Base-by-base conservation (phyloP, 208 protist species). In the Leishmania martiniquensis region DNA sequence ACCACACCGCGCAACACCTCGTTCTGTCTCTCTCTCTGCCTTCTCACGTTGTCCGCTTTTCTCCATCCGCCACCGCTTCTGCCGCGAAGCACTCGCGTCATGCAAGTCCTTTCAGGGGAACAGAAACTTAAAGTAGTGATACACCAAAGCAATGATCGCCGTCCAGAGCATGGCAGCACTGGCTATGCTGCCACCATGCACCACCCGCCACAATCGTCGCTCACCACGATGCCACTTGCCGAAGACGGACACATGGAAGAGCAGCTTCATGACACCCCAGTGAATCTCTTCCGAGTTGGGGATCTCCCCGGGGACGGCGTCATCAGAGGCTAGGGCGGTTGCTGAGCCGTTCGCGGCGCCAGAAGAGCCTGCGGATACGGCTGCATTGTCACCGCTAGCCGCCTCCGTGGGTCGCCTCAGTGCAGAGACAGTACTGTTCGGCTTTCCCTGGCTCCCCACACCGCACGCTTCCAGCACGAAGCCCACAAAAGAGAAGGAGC, bases 201-300 rank as follows among this genome's bases (percentile, higher is more conserved):
- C 37, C 25, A 85, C 77, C 32, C 89, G 81, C 49, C 85, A 84
- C 70, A 81, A 60, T 25, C 89, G 78, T 25, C 78, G 77, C 60
- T 83, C 77, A 15, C 77, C 79, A 37, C 84, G 66, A 62, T 89
- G 77, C 87, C 86, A 93, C 70, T 87, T 65, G 9, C 95, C 99
- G 62, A 99, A 90, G 9, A 99, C 95, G 83, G 95, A 99, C 87
- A 99, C 98, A 86, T 99, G 99, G 1, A 97, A 98, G 7, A 98
- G 97, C 78, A 99, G 98, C 86, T 99, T 99, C 34, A 99, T 82
- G 1, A 97, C 91, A 39, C 97, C 71, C 52, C 96, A 91, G 72
- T 75, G 74, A 44, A 99, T 97, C 32, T 84, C 80, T 39, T 82
- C 68, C 22, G 67, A 29, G n/a, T 76, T 77, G 12, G 20, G 17